A percentile compares a stretch with the other conserved stretches of the same genome.
Conservation (phyloP, 2,329 filamentous ascomycete species). For the Annulohypoxylon truncatum region DNA sequence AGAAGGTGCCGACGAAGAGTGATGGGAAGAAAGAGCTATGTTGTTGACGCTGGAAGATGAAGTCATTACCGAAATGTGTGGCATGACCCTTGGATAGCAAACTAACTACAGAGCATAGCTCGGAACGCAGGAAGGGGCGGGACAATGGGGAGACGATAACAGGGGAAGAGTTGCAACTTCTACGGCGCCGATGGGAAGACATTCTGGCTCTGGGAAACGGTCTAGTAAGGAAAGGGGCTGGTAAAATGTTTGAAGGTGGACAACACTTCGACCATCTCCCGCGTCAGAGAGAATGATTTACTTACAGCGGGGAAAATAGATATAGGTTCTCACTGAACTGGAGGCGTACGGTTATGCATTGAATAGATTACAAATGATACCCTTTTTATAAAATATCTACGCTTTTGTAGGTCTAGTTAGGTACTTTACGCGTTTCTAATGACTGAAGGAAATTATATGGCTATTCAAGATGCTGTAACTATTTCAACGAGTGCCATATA, state of each 20-base stretch:
- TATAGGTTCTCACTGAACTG: not conserved
- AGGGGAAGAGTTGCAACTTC: not conserved
- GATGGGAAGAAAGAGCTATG: not conserved
- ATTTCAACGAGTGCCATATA: not conserved
- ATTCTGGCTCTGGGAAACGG: not conserved
- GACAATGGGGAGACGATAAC: not conserved
- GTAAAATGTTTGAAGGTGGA: not conserved
- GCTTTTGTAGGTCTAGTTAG: not conserved
- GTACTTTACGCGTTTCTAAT: not conserved
- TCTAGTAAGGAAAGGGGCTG: not conserved
- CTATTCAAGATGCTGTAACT: not conserved
- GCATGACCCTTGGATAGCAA: not conserved
- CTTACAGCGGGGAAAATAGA: not conserved
- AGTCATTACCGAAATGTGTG: not conserved
- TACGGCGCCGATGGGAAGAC: not conserved
- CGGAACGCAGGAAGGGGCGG: not conserved
- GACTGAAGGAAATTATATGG: not conserved
- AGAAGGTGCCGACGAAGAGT: not conserved
- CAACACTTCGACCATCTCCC: not conserved
- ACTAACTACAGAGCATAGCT: not conserved
- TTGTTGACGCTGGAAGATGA: not conserved
- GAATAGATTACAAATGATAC: conserved; percentile 1
- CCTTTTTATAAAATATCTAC: not conserved
- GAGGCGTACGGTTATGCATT: not conserved
- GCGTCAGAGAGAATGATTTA: not conserved